Percentiles rank a stretch among this genome's conserved stretches.
Conservation (phyloP, 441 rosid species). For the Adansonia rubrostipa region DNA sequence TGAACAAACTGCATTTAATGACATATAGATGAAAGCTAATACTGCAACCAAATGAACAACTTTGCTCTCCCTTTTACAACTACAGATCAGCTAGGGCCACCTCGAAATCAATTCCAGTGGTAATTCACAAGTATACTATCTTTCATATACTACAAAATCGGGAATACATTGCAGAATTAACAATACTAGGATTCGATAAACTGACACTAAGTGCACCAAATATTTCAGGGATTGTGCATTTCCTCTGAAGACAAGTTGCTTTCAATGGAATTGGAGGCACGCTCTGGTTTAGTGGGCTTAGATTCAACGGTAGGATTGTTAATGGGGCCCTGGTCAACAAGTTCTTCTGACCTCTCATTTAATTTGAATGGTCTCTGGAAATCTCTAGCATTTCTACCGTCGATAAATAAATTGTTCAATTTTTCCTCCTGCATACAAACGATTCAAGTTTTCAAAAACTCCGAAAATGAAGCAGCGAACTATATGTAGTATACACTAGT, state of each 20-base stretch:
- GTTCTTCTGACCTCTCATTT: slow-evolving; percentile 47
- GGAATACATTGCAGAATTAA: neutral
- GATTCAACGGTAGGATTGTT: slow-evolving; percentile 32
- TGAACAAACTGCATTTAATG: neutral
- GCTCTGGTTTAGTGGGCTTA: slow-evolving; percentile 37
- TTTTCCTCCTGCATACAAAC: slow-evolving; percentile 73
- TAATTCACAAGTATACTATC: slow-evolving; percentile 11
- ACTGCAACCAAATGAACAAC: slow-evolving; percentile 25
- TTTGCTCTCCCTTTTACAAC: slow-evolving; percentile 22
- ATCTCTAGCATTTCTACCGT: slow-evolving; percentile 65
- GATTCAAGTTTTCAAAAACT: neutral
- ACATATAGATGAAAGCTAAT: neutral
- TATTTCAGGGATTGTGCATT: slow-evolving; percentile 48
- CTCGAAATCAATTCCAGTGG: neutral
- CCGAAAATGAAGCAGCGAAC: neutral
- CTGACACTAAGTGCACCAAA: neutral
- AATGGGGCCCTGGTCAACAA: slow-evolving; percentile 42
- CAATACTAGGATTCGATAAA: neutral
- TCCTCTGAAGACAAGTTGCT: slow-evolving; percentile 59
- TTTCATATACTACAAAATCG: slow-evolving; percentile 10
- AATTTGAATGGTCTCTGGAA: slow-evolving; percentile 77
- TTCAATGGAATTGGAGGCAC: slow-evolving; percentile 37
- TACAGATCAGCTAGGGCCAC: slow-evolving; percentile 12
- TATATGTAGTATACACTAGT: neutral
- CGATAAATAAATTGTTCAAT: slow-evolving; percentile 64